Percentiles rank a stretch among this genome's conserved stretches.
These are phyloP conservation scores for Beta vulgaris DNA, from an alignment of 148 eudicot species.

Conservation along the genomic window DNA sequence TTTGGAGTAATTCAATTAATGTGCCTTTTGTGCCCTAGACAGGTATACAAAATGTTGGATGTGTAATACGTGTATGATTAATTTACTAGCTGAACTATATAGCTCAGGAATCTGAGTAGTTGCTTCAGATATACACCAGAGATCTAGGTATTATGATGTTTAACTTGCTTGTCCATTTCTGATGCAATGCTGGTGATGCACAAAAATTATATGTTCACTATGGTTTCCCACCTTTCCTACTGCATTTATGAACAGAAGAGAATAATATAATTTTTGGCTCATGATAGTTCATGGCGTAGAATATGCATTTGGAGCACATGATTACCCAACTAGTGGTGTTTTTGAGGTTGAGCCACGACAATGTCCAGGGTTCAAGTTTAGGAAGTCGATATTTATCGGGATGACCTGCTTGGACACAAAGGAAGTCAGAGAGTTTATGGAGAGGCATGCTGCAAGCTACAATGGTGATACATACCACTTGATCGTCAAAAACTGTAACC, in stretches of 20 bases:
- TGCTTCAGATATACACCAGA: not conserved
- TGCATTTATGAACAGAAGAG: not conserved
- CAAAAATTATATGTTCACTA: not conserved
- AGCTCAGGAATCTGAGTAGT: not conserved
- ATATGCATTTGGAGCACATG: slow-evolving; percentile 97
- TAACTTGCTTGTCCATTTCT: not conserved
- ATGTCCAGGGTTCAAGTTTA: slow-evolving; percentile 88
- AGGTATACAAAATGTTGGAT: not conserved
- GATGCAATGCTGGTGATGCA: not conserved
- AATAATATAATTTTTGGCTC: not conserved
- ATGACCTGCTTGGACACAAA: slow-evolving; percentile 59
- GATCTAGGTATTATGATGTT: not conserved
- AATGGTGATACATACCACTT: slow-evolving; percentile 87
- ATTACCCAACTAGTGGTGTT: slow-evolving; percentile 75
- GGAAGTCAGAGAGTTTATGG: slow-evolving; percentile 81
- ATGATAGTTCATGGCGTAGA: slow-evolving; percentile 85
- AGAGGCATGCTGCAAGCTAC: slow-evolving; percentile 63
- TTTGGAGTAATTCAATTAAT: not conserved
- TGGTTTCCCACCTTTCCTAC: not conserved
- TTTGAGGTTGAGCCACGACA: slow-evolving; percentile 91
- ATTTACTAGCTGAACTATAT: not conserved
- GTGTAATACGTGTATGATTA: not conserved
- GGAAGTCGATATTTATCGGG: slow-evolving; percentile 73
- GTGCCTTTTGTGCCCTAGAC: not conserved
- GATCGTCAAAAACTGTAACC: slow-evolving; percentile 85